A percentile compares a stretch with the other conserved stretches of the same genome.
These are phyloP conservation scores for Mariannaea elegans DNA, from an alignment of 2,329 filamentous ascomycete species.

Conservation along the genomic window DNA sequence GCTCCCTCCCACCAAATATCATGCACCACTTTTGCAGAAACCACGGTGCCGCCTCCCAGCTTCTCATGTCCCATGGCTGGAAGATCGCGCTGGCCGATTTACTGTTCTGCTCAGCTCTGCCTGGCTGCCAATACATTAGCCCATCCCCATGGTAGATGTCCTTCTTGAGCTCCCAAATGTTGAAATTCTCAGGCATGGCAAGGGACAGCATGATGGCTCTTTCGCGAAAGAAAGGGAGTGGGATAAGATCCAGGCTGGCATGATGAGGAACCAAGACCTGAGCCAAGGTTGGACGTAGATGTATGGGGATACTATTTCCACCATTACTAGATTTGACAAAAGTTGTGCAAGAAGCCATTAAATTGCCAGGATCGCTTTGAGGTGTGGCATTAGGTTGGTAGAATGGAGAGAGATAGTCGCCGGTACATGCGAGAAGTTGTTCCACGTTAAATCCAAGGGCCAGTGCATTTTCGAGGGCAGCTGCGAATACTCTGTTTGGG, in stretches of 20 bases:
- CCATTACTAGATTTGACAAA: not conserved
- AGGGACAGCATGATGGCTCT: slow-evolving; percentile 38
- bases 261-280: slow-evolving; percentile 41
- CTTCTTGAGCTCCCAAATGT: slow-evolving; percentile 37
- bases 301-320: slow-evolving; percentile 17
- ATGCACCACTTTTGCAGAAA: slow-evolving; percentile 40
- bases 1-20: slow-evolving; percentile 29
- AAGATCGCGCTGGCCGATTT: slow-evolving; percentile 9
- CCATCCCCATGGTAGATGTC: slow-evolving; percentile 38
- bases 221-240: slow-evolving; percentile 37
- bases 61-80: slow-evolving; percentile 40
- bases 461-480: slow-evolving; percentile 32
- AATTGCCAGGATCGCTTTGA: slow-evolving; percentile 1
- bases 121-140: slow-evolving; percentile 27
- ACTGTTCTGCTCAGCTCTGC: not conserved
- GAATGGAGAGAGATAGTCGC: slow-evolving; percentile 34
- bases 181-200: slow-evolving; percentile 31
- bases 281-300: slow-evolving; percentile 37
- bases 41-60: slow-evolving; percentile 42
- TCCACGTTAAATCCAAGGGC: slow-evolving; percentile 27
- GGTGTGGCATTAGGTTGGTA: slow-evolving; percentile 29
- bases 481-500: slow-evolving; percentile 29
- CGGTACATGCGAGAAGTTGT: slow-evolving; percentile 22
- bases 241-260: slow-evolving; percentile 37
- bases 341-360: not conserved